Evolutionary conservation across 768 basidiomycete genomes (phyloP), one percentile per base, ranked within the genome.

Genomic region (Calvatia gigantea): DNA sequence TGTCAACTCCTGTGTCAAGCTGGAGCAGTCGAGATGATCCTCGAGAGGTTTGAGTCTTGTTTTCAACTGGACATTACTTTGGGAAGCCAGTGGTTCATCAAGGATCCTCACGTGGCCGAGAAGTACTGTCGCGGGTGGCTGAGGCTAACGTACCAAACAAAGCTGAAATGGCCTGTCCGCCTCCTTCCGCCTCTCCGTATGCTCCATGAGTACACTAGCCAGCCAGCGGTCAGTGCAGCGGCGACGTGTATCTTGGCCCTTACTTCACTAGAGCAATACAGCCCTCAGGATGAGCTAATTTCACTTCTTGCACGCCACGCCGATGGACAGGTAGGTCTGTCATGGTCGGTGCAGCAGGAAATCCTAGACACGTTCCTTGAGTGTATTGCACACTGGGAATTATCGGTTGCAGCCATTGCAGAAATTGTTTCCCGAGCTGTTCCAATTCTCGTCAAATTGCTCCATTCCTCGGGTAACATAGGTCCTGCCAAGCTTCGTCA

Each of bases 91-190:
- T 77, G 75, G 72, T 67, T 72, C 47, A 61, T 74, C 6, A 61
- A 65, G 2, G 70, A 77, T 48, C 55, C 69, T 1, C 64, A 70
- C 9, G 64, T 54, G 4, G 74, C 74, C 15, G 70, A 65, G 58
- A 61, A 69, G 39, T 75, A 73, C 51, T 75, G 74, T 56, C 70
- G 70, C 17, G 70, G 73, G 15, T 77, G 75, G 75, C 67, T 77
- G 57, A 65, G 66, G 25, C 60, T 75, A 56, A 74, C 72, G 1
- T 70, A 72, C 31, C 70, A 70, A 17, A 71, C 69, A 3, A 58
- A 58, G 1, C 64, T 68, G 42, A 65, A 66, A 31, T 75, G 74
- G 73, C 74, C 75, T 0, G 56, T 64, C 7, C 65, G 68, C 25
- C 66, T 74, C 31, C 59, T 70, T 28, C 67, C 67, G 15, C 74